Conservation (phyloP, 306 rosid genomes). For the Vachellia collinsii region DNA sequence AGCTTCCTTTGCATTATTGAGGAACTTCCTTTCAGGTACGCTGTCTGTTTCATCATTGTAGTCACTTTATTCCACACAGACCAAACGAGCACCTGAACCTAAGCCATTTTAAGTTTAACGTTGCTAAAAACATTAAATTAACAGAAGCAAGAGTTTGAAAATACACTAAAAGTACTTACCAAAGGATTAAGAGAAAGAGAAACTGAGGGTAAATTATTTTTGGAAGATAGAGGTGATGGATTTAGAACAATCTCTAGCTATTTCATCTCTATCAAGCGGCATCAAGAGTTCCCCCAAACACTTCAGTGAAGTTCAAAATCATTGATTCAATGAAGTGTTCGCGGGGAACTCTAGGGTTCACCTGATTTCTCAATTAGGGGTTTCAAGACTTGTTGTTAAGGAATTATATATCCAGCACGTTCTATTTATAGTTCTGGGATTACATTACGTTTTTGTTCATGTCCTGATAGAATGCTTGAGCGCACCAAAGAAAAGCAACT, state of each 20-base stretch:
- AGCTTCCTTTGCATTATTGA: background rate
- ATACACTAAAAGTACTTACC: background rate
- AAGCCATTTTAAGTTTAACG: background rate
- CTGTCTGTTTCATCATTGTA: too few species aligned
- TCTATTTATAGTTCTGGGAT: background rate
- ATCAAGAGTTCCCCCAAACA: slow-evolving; percentile 3
- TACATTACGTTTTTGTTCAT: background rate
- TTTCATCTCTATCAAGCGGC: background rate
- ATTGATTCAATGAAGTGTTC: background rate
- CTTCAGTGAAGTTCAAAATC: background rate
- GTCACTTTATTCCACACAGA: too few species aligned
- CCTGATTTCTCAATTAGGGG: background rate
- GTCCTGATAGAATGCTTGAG: background rate
- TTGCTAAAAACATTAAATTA: too few species aligned
- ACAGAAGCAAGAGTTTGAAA: background rate
- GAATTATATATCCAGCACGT: background rate
- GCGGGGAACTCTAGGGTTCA: slow-evolving; percentile 3
- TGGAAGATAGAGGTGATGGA: background rate
- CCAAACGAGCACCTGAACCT: background rate
- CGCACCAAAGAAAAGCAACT: background rate
- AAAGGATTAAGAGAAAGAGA: background rate
- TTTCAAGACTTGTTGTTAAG: background rate
- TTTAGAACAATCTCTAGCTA: background rate
- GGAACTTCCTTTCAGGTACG: background rate
- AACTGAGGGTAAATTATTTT: background rate